Evolutionary conservation across 2,329 filamentous ascomycete genomes (phyloP).

Genomic region (Epichloe elymi): DNA sequence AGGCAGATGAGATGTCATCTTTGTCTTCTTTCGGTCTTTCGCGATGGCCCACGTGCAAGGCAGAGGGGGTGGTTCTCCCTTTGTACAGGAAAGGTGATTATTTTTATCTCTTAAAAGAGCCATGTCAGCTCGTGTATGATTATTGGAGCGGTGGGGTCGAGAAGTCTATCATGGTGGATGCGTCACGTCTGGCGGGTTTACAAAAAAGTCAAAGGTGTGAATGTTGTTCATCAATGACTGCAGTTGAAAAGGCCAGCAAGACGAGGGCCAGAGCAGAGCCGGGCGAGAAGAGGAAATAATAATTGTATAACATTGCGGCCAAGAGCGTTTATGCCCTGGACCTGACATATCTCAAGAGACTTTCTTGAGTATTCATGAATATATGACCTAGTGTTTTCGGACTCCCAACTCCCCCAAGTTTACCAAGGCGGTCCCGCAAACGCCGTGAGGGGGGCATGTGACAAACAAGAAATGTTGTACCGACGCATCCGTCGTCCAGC

Average conservation of each 20-base stretch:
- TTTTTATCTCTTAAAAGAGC: background rate
- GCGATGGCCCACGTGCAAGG: background rate
- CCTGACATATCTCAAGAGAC: background rate
- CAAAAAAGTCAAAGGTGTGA: no score
- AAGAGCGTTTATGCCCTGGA: background rate
- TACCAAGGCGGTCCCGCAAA: constrained; percentile 4
- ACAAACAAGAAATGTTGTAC: background rate
- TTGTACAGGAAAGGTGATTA: background rate
- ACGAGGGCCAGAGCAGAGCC: background rate
- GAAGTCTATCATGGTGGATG: background rate
- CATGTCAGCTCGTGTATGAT: background rate
- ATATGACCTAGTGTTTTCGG: background rate
- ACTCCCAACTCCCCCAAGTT: constrained; percentile 15
- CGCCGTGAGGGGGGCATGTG: background rate
- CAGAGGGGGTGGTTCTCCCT: background rate
- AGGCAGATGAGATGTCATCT: background rate
- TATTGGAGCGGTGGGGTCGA: background rate
- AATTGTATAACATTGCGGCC: background rate
- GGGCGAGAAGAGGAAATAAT: background rate
- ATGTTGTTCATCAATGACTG: no score
- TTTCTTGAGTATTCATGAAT: background rate
- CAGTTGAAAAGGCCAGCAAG: no score
- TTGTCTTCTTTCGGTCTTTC: background rate
- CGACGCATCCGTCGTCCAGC: no score
- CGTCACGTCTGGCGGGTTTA: background rate